Base-by-base conservation (phyloP, 1,284 basidiomycete species). In the Porphyrellus sp. region DNA sequence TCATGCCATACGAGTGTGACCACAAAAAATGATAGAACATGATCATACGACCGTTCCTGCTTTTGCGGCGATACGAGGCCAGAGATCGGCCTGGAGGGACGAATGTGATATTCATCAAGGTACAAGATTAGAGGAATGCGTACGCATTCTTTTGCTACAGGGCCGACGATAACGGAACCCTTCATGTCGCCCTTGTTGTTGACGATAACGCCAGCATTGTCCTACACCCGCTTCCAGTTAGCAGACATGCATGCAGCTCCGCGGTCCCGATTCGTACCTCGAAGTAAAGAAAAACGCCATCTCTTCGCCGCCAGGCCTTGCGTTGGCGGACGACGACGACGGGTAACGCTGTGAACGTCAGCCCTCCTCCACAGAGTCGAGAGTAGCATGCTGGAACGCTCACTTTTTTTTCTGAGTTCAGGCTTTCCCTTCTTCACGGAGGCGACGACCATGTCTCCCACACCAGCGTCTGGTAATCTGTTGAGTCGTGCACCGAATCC, bases 151-250 rank as follows among this genome's bases (percentile, higher is more conserved):
- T 94, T 96, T 76, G 91, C 93, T 55, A 95, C 91, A 46, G 96
- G 97, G 62, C 96, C 96, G 61, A 96, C 95, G 76, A 99, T 99
- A 65, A 95, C 93, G 54, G 91, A 94, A 56, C 96, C 96, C 84
- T 99, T 99, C 96, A 99, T 99, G 81, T 99, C 96, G 70, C 97
- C 96, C 85, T 98, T 98, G 69, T 93, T 91, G 83, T 98, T 98
- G 69, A 94, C 92, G 61, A 96, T 95, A 59, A 96, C 93, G 75
- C 93, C 94, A 53, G 94, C 94, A 73, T 96, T 96, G 77, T 96
- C 94, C 89, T 88, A 37, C 16, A 44, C 11, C 11, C 9, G 7
- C n/a, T 20, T 1, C 33, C 23, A 31, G 28, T 54, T 16, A 47
- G 43, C 20, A 45, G 5, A 23, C 27, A 28, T 3, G 24, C 12